Conservation (phyloP, 2,329 filamentous ascomycete genomes). For the Aspergillus felis region DNA sequence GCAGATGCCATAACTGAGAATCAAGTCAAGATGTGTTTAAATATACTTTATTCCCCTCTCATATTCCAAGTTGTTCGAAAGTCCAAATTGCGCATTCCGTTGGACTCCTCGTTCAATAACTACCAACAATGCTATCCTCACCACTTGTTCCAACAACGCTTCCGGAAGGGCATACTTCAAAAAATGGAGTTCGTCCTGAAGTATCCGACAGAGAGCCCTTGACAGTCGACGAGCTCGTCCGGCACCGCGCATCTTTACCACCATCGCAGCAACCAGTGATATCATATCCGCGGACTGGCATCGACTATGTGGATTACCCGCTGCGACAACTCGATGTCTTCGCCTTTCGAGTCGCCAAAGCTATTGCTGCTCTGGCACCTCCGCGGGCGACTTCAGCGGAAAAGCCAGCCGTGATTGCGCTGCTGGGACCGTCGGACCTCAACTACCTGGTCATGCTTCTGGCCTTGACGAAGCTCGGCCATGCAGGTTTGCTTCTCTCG, state of each 20-base stretch:
- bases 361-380: conserved; percentile 17
- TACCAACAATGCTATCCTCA: conserved; percentile 10
- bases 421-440: conserved; percentile 53
- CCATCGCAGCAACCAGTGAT: conserved; percentile 34
- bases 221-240: conserved; percentile 40
- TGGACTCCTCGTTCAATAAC: not conserved
- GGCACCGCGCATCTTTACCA: conserved; percentile 33
- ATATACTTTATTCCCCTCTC: not conserved
- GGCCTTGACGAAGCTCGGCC: conserved; percentile 53
- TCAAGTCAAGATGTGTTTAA: not conserved
- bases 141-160: conserved; percentile 5
- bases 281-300: conserved; percentile 44
- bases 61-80: not conserved
- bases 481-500: conserved; percentile 53
- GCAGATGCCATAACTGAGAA: not conserved
- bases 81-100: not conserved
- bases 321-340: conserved; percentile 43
- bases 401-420: conserved; percentile 40
- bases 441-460: conserved; percentile 54
- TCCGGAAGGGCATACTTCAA: conserved; percentile 2
- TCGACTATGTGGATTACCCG: conserved; percentile 47
- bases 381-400: conserved; percentile 23
- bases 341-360: conserved; percentile 28
- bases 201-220: conserved; percentile 9
- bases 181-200: not conserved